phyloP scores from a whole-genome alignment of 1,284 basidiomycete genomes.

The Agroathelia rolfsii region DNA sequence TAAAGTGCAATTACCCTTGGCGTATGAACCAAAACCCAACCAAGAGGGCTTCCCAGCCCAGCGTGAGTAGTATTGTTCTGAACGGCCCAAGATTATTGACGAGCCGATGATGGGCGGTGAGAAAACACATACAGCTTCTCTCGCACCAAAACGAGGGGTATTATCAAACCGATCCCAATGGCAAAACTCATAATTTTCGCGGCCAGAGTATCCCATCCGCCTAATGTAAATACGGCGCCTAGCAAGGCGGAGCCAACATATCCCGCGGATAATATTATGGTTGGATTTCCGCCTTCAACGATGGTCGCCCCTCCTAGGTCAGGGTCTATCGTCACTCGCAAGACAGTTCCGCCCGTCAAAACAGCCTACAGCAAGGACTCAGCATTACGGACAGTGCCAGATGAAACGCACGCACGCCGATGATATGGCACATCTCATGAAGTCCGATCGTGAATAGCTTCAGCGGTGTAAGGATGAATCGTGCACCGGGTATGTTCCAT shows the following conservation, averaged over 20 bases:
- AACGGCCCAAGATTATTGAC: conserved; percentile 12
- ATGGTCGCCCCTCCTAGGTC: conserved; percentile 70
- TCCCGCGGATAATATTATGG: conserved; percentile 61
- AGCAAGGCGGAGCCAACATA: conserved; percentile 73
- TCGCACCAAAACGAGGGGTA: conserved; percentile 67
- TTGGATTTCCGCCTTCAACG: conserved; percentile 63
- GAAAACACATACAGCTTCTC: conserved; percentile 60
- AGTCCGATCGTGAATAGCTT: conserved; percentile 78
- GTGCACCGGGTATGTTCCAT: conserved; percentile 71
- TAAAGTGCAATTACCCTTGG: conserved; percentile 48
- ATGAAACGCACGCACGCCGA: conserved; percentile 37
- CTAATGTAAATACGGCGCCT: conserved; percentile 69
- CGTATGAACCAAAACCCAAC: conserved; percentile 81
- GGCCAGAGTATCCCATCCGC: conserved; percentile 70
- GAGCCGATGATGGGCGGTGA: conserved; percentile 3
- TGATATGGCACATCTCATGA: conserved; percentile 78
- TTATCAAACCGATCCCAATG: conserved; percentile 62
- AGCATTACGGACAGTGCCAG: conserved; percentile 4
- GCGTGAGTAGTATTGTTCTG: conserved; percentile 70
- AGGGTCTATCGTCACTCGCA: conserved; percentile 73
- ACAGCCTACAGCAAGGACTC: conserved; percentile 47
- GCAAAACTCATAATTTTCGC: conserved; percentile 78
- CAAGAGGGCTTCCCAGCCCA: conserved; percentile 64
- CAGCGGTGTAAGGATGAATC: conserved; percentile 66
- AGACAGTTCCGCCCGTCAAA: conserved; percentile 63